Conservation (phyloP, 192 early-diverging fungal genomes). For the Thamnidium elegans region DNA sequence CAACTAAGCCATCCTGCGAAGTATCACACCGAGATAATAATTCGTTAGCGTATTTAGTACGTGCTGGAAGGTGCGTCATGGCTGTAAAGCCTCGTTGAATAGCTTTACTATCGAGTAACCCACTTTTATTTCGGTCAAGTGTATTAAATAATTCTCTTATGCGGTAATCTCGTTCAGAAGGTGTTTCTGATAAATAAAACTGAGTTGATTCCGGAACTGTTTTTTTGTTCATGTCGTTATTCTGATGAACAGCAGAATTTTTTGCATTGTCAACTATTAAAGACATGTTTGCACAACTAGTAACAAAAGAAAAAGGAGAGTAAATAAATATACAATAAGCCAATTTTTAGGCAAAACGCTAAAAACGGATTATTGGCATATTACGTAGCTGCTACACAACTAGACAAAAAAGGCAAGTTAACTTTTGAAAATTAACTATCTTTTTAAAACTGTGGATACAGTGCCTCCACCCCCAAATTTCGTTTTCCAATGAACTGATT, state of each 20-base stretch:
- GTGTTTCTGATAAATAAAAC: conserved; percentile 29
- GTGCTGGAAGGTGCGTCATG: conserved; percentile 33
- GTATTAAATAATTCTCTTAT: conserved; percentile 32
- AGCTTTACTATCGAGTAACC: conserved; percentile 29
- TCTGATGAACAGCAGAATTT: not conserved
- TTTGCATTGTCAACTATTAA: too few species aligned
- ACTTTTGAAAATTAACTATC: too few species aligned
- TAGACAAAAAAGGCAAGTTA: too few species aligned
- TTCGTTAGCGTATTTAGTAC: conserved; percentile 36
- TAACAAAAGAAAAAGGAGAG: too few species aligned
- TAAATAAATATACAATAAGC: too few species aligned
- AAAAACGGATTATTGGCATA: too few species aligned
- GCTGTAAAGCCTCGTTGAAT: conserved; percentile 34
- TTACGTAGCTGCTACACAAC: too few species aligned
- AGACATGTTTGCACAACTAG: too few species aligned
- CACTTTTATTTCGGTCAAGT: conserved; percentile 27
- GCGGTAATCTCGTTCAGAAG: conserved; percentile 23
- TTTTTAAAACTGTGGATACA: too few species aligned
- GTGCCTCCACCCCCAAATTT: too few species aligned
- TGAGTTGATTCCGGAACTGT: conserved; percentile 8
- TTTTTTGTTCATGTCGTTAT: not conserved
- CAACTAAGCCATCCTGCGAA: conserved; percentile 36
- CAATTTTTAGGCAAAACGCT: too few species aligned
- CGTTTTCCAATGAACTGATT: too few species aligned
- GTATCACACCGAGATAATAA: conserved; percentile 36